Evolutionary conservation across 352 stramenopile genomes (phyloP).

Genomic region (Phytophthora pluvialis): DNA sequence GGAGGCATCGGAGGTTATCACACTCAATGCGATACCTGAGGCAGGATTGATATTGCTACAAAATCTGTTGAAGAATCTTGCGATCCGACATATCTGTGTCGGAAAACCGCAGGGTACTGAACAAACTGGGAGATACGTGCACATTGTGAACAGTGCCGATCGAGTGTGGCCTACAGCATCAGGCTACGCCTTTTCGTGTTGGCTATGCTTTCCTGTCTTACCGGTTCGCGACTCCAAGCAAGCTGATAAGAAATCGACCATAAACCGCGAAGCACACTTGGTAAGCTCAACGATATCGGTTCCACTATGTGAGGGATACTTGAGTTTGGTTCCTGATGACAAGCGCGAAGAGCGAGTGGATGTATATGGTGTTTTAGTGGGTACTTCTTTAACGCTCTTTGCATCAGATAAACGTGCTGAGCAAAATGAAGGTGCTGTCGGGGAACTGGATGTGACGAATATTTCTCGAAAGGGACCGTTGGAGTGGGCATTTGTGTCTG

Average conservation of each 20-base stretch:
- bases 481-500: slow-evolving; percentile 60
- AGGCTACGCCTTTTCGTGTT: slow-evolving; percentile 83
- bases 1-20: background rate
- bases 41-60: slow-evolving; percentile 57
- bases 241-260: background rate
- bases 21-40: slow-evolving; percentile 13
- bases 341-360: slow-evolving; percentile 41
- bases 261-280: background rate
- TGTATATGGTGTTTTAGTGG: slow-evolving; percentile 71
- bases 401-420: slow-evolving; percentile 43
- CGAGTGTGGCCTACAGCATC: slow-evolving; percentile 71
- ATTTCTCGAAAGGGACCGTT: slow-evolving; percentile 38
- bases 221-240: background rate
- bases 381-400: slow-evolving; percentile 63
- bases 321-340: slow-evolving; percentile 49
- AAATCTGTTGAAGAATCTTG: slow-evolving; percentile 43
- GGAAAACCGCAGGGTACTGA: slow-evolving; percentile 54
- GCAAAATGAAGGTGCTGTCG: slow-evolving; percentile 37
- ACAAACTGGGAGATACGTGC: slow-evolving; percentile 68
- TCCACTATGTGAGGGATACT: slow-evolving; percentile 63
- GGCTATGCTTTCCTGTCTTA: slow-evolving; percentile 59
- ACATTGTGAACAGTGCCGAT: slow-evolving; percentile 67
- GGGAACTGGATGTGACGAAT: slow-evolving; percentile 52
- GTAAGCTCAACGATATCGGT: slow-evolving; percentile 33
- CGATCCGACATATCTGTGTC: slow-evolving; percentile 60